phyloP scores from a whole-genome alignment of 2,329 filamentous ascomycete genomes.

The Pseudocercospora musae region DNA sequence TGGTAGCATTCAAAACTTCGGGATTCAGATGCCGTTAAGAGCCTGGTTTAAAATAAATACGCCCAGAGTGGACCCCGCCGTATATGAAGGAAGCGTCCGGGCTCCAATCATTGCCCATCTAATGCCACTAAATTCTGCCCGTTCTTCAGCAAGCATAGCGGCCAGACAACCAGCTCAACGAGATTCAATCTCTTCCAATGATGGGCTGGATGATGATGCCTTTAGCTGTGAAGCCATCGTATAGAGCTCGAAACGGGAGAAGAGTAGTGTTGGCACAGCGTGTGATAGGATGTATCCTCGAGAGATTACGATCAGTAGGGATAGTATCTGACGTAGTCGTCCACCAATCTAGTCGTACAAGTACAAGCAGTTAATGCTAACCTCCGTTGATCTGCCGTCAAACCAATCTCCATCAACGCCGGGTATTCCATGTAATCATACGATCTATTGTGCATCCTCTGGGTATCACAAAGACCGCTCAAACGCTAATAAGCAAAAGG shows the following conservation, averaged over 20 bases:
- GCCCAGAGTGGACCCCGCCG: background rate
- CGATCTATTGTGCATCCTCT: conserved; percentile 23
- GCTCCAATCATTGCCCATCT: too few relatives aligned
- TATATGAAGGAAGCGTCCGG: too few relatives aligned
- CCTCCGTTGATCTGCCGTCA: background rate
- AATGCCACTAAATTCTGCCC: too few relatives aligned
- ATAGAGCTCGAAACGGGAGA: background rate
- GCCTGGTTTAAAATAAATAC: background rate
- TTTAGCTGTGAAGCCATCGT: background rate
- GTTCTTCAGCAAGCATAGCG: too few relatives aligned
- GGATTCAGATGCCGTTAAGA: background rate
- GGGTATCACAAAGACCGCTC: conserved; percentile 25
- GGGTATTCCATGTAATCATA: conserved; percentile 1
- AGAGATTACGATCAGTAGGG: background rate
- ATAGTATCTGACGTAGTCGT: background rate
- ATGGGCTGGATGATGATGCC: too few relatives aligned
- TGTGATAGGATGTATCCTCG: background rate
- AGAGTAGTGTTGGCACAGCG: background rate
- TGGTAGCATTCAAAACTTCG: background rate
- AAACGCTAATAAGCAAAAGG: conserved; percentile 28
- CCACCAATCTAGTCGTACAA: conserved; percentile 1
- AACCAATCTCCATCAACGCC: background rate
- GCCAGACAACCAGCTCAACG: too few relatives aligned
- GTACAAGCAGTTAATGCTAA: background rate
- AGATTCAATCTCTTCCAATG: too few relatives aligned